Evolutionary conservation across 2,329 filamentous ascomycete species (phyloP).

Genomic region (Paecilomyces niveus): DNA sequence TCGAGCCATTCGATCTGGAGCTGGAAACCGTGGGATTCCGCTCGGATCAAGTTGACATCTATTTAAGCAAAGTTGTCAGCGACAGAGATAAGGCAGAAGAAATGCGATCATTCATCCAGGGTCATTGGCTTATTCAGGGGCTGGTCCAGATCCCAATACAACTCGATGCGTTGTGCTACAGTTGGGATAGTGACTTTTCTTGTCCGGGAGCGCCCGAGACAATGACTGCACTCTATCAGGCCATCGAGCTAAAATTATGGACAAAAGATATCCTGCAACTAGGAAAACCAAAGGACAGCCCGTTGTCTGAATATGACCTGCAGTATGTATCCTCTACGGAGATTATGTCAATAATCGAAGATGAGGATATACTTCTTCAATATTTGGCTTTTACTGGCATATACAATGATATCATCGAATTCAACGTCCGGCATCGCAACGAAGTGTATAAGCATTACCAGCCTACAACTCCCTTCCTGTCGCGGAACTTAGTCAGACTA

Average conservation of each 20-base stretch:
- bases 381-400: slow-evolving; percentile 31
- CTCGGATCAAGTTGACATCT: slow-evolving; percentile 26
- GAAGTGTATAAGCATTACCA: slow-evolving; percentile 12
- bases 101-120: slow-evolving; percentile 27
- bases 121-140: slow-evolving; percentile 23
- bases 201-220: slow-evolving; percentile 15
- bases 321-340: neutral
- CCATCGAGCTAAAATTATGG: slow-evolving; percentile 25
- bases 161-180: slow-evolving; percentile 39
- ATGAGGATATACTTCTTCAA: slow-evolving; percentile 20
- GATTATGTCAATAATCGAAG: slow-evolving; percentile 9
- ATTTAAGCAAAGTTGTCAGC: slow-evolving; percentile 17
- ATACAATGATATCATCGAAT: slow-evolving; percentile 26
- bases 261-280: slow-evolving; percentile 30
- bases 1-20: slow-evolving; percentile 24
- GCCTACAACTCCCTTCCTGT: slow-evolving; percentile 2
- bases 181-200: slow-evolving; percentile 20
- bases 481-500: slow-evolving; percentile 13
- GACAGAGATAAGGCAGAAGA: slow-evolving; percentile 7
- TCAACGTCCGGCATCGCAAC: slow-evolving; percentile 16
- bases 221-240: slow-evolving; percentile 25
- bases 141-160: slow-evolving; percentile 40
- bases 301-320: slow-evolving; percentile 4
- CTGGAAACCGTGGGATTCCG: slow-evolving; percentile 37
- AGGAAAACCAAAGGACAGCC: slow-evolving; percentile 10